Evolutionary conservation across 495 filamentous ascomycete genomes (phyloP), one percentile per base, ranked within the genome.

Genomic region (Daldinia loculata): DNA sequence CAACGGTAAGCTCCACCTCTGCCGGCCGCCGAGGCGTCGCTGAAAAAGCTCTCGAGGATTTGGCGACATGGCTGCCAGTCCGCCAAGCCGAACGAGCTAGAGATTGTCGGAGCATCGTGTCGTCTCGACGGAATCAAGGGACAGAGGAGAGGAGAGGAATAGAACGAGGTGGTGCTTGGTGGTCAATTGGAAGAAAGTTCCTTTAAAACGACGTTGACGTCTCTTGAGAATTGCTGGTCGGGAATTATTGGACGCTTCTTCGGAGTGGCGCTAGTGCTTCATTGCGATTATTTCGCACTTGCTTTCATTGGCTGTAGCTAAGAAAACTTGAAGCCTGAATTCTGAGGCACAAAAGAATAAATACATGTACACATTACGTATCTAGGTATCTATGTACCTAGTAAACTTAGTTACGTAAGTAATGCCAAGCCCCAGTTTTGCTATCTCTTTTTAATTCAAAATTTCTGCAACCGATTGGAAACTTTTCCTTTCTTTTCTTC

Each of bases 1-100:
- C 93, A 84, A 97, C 89, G 72, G 94, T 97, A 76, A 97, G 89
- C 88, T 97, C 92, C 75, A 97, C 94, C 86, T 97, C 93, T 63
- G 94, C 93, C 70, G 84, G 84, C 77, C 92, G 88, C 80, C 81
- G 85, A 59, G 87, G 71, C 71, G 91, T 91, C 70, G 90, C 89
- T 78, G 89, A 87, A 86, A 97, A 95, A 75, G 89, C 81, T 80
- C 92, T 87, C 75, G 85, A 84, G 79, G 84, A 84, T 82, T 85
- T 85, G 83, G 83, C 82, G 81, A 83, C 86, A 75, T 87, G 86
- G 81, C 87, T 87, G 82, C 87, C 84, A 75, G 89, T 89, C 87
- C 92, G 91, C 86, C 88, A 89, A 86, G 92, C 88, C 87, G 92
- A 92, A 86, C 92, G 91, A 81, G 90, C 86, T 81, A 97, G 82